These are phyloP conservation scores for Vaccinium darrowii DNA, from an alignment of 148 eudicot genomes.

Conservation along the genomic window DNA sequence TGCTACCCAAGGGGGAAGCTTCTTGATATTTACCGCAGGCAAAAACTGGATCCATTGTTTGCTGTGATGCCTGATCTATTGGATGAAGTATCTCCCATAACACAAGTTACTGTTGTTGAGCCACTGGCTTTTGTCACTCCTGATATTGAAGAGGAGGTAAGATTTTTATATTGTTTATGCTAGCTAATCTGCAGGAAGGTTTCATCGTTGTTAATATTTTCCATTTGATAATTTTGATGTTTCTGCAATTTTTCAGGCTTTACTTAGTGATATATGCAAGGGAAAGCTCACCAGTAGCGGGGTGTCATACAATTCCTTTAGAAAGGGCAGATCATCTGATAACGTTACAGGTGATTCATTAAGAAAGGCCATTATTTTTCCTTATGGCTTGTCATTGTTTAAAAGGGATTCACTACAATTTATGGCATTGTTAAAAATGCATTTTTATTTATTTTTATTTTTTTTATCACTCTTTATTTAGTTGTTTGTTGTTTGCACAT, in stretches of 20 bases:
- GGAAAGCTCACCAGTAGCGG: conserved; percentile 68
- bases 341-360: conserved; percentile 43
- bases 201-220: conserved; percentile 2
- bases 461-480: conserved; percentile 28
- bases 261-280: conserved; percentile 69
- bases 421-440: conserved; percentile 24
- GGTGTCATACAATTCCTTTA: conserved; percentile 45
- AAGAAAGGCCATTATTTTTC: not conserved
- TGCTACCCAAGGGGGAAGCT: conserved; percentile 90
- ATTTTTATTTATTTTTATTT: not conserved
- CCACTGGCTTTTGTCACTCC: conserved; percentile 87
- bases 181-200: conserved; percentile 8
- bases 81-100: conserved; percentile 60
- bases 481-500: not conserved
- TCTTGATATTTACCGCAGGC: conserved; percentile 77
- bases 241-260: conserved; percentile 39
- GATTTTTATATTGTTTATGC: conserved; percentile 7
- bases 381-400: not conserved
- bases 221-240: conserved; percentile 33
- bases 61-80: conserved; percentile 40
- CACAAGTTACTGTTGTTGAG: conserved; percentile 49
- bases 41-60: conserved; percentile 48
- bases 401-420: conserved; percentile 26
- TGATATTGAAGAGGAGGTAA: conserved; percentile 77
- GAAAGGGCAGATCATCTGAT: conserved; percentile 50